Evolutionary conservation across 1,139 yeast species (phyloP).

Genomic region (Pichiaceae sp.): DNA sequence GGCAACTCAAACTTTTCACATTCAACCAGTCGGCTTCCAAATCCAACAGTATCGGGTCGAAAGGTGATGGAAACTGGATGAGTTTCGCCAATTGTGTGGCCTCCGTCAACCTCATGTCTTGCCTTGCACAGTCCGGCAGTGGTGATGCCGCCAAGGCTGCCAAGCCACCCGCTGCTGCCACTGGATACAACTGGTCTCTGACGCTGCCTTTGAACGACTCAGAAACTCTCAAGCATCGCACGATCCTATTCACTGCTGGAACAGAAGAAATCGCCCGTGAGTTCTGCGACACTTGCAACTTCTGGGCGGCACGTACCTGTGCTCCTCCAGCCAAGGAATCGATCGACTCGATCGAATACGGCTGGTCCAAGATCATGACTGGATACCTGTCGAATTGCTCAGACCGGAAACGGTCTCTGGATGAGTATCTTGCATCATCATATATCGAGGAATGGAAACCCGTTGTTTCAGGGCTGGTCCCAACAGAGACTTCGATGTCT

Average conservation of each 20-base stretch:
- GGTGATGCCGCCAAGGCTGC: conserved; percentile 9
- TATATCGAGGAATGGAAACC: conserved; percentile 32
- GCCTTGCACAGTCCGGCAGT: conserved; percentile 33
- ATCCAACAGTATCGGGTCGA: conserved; percentile 15
- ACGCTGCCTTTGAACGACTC: conserved; percentile 15
- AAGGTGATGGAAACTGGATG: conserved; percentile 67
- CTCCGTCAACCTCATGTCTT: conserved; percentile 35
- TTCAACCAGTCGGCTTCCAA: conserved; percentile 28
- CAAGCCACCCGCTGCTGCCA: conserved; percentile 7
- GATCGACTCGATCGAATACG: conserved; percentile 71
- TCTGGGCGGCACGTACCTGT: conserved; percentile 84
- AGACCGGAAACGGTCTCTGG: conserved; percentile 2
- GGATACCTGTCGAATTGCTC: conserved; percentile 7
- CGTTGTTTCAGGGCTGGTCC: conserved; percentile 25
- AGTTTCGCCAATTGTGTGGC: conserved; percentile 18
- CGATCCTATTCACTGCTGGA: conserved; percentile 43
- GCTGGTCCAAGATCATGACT: conserved; percentile 46
- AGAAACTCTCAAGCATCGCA: conserved; percentile 7
- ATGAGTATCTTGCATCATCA: conserved; percentile 9
- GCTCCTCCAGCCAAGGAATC: conserved; percentile 61
- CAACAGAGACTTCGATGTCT: conserved; percentile 20
- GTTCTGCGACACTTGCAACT: conserved; percentile 72
- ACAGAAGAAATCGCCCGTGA: conserved; percentile 62
- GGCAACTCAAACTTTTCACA: conserved; percentile 45
- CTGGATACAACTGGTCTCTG: conserved; percentile 18